These are phyloP conservation scores for Sphagnum tenellum DNA, from an alignment of 225 moss, liverwort and hornwort genomes.

Conservation along the genomic window DNA sequence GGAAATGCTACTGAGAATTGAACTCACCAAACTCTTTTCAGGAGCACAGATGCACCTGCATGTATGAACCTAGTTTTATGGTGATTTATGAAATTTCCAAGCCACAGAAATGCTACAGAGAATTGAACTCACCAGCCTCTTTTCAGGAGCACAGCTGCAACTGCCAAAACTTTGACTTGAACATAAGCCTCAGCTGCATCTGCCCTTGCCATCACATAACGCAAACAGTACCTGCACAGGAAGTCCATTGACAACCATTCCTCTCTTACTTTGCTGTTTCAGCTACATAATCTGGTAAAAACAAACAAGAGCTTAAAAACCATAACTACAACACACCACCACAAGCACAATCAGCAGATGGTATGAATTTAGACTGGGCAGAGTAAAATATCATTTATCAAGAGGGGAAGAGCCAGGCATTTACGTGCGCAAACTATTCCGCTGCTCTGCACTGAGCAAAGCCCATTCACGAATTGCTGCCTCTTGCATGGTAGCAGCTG, in stretches of 20 bases:
- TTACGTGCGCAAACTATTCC: conserved; percentile 81
- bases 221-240: conserved; percentile 78
- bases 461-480: conserved; percentile 95
- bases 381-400: neutral
- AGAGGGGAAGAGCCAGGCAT: neutral
- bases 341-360: neutral
- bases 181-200: conserved; percentile 88
- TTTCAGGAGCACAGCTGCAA: conserved; percentile 91
- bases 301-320: too few species aligned
- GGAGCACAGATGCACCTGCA: too few species aligned
- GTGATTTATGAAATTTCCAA: too few species aligned
- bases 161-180: conserved; percentile 93
- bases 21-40: too few species aligned
- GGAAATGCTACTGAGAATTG: too few species aligned
- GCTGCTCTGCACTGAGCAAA: conserved; percentile 72
- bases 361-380: too few species aligned
- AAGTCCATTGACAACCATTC: neutral
- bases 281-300: neutral
- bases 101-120: too few species aligned
- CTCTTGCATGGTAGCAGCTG: conserved; percentile 98
- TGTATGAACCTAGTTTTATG: too few species aligned
- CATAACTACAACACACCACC: too few species aligned
- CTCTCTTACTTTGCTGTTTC: neutral
- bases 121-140: conserved; percentile 72
- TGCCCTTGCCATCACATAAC: conserved; percentile 95